Evolutionary conservation across 2,329 filamentous ascomycete species (phyloP).

Genomic region (Ampelomyces quisqualis): DNA sequence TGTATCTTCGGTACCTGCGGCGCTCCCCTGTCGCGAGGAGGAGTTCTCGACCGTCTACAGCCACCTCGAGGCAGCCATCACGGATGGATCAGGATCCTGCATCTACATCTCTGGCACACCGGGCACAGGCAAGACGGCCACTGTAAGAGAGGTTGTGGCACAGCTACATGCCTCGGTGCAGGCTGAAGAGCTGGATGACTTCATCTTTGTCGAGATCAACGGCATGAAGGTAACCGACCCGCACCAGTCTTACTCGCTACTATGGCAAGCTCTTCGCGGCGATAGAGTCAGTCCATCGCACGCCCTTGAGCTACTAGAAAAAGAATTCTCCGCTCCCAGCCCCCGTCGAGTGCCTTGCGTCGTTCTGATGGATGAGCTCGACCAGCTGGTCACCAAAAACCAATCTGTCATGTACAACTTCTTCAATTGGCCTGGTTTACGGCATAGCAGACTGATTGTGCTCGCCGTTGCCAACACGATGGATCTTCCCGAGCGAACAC

Average conservation of each 20-base stretch:
- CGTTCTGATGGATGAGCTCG: slow-evolving; percentile 96
- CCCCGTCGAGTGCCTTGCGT: slow-evolving; percentile 92
- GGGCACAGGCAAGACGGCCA: slow-evolving; percentile 95
- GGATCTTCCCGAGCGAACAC: slow-evolving; percentile 92
- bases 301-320: slow-evolving; percentile 84
- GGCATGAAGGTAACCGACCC: slow-evolving; percentile 99
- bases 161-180: slow-evolving; percentile 84
- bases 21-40: slow-evolving; percentile 84
- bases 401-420: slow-evolving; percentile 99
- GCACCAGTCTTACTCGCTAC: slow-evolving; percentile 88
- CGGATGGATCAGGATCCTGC: slow-evolving; percentile 88
- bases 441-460: slow-evolving; percentile 90
- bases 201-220: slow-evolving; percentile 99
- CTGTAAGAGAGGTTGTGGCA: slow-evolving; percentile 89
- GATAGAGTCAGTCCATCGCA: slow-evolving; percentile 91
- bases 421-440: slow-evolving; percentile 95
- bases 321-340: slow-evolving; percentile 88
- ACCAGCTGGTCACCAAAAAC: slow-evolving; percentile 96
- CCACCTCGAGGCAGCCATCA: slow-evolving; percentile 90
- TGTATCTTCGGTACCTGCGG: slow-evolving; percentile 86
- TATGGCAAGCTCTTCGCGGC: slow-evolving; percentile 95
- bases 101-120: slow-evolving; percentile 99
- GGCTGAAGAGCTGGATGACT: slow-evolving; percentile 92
- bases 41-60: slow-evolving; percentile 93
- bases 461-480: slow-evolving; percentile 98